Conservation (phyloP, 805 yeast species). For the Wickerhamiella hasegawae region DNA sequence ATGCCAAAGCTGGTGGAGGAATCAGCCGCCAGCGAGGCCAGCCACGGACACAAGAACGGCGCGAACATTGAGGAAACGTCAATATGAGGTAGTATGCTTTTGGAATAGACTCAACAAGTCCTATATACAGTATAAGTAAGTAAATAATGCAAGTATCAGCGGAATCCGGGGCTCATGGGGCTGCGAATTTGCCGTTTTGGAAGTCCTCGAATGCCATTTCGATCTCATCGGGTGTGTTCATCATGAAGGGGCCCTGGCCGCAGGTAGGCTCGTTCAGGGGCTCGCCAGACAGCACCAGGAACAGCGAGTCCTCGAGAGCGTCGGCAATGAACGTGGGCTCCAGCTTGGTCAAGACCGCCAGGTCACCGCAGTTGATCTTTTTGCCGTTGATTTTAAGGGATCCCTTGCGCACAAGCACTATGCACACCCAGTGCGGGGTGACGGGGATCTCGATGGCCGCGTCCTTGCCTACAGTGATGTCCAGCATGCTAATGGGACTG, state of each 20-base stretch:
- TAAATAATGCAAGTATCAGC: too few species aligned
- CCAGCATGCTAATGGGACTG: constrained; percentile 3
- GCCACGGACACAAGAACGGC: too few species aligned
- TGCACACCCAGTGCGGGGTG: constrained; percentile 39
- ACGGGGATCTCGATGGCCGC: background rate
- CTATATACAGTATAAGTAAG: too few species aligned
- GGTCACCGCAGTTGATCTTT: constrained; percentile 19
- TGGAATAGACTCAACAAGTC: too few species aligned
- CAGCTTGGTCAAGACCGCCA: constrained; percentile 33
- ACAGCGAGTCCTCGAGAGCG: constrained; percentile 30
- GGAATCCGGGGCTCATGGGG: too few species aligned
- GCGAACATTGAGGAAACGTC: too few species aligned
- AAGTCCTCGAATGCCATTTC: constrained; percentile 57
- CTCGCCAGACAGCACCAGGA: constrained; percentile 60
- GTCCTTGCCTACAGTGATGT: background rate
- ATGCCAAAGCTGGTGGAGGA: too few species aligned
- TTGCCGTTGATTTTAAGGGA: constrained; percentile 27
- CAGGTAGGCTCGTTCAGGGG: constrained; percentile 57
- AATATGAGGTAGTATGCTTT: too few species aligned
- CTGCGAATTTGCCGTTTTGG: constrained; percentile 27
- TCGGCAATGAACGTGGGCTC: constrained; percentile 14
- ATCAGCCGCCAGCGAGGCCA: too few species aligned
- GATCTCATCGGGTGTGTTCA: constrained; percentile 48
- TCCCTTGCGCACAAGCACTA: constrained; percentile 55
- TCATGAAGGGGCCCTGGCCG: constrained; percentile 88